Base-by-base conservation (phyloP, 345 rosid species). In the Erodium maritimum region DNA sequence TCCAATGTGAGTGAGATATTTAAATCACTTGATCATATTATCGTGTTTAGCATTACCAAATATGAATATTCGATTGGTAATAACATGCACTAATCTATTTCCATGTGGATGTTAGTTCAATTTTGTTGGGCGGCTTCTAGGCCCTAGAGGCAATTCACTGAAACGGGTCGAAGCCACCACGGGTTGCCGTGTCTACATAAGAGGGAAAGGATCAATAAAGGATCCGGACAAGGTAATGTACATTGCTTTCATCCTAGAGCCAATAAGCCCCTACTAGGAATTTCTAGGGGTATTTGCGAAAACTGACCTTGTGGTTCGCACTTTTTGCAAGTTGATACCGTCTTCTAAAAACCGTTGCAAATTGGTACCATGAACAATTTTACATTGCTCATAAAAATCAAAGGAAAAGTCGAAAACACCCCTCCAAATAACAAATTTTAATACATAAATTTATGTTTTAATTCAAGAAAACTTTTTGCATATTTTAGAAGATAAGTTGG, bases 151-250 rank as follows among this genome's bases (percentile, higher is more conserved):
- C 59, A 93, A 89, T 80, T 93, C 99, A 2, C 75, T 93, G 68
- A 93, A 93, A 76, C 88, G 99, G 65, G 99, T 93, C 24, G 97
- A 93, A 81, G 96, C 78, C 58, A 87, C 95, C n/a, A 93, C 99
- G 0, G 97, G 97, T 46, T 93, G 99, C 68, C 99, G 97, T 18
- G 96, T 93, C 19, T 89, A 71, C 76, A 93, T 93, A 63, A 85
- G 99, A 79, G 99, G 99, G 64, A 93, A 85, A 68, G 99, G 99
- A 34, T 93, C 99, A 55, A 93, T 93, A 65, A 93, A 93, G 70
- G 99, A 93, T 71, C 96, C 91, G 42, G 99, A 89, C 71, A 89
- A 89, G 81, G 99, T 89, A 76, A 52, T 67, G 17, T 50, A 54
- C n/a, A 21, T 19, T 52, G 21, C 11, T 23, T 59, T 0, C 23